Conservation (phyloP, 345 rosid species). For the Aegle marmelos region DNA sequence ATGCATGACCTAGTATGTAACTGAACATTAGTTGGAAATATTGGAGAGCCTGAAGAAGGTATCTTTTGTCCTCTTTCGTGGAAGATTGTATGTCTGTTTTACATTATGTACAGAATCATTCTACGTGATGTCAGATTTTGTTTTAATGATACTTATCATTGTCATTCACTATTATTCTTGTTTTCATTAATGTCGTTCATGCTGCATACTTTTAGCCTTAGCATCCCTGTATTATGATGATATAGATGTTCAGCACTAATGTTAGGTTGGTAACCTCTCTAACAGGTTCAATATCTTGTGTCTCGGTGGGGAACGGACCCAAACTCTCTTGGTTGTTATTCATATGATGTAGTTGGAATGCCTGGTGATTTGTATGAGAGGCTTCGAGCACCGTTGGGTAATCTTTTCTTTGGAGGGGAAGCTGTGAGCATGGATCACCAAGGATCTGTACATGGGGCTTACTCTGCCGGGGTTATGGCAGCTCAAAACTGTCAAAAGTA, state of each 20-base stretch:
- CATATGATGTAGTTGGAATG: constrained; percentile 77
- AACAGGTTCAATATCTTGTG: constrained; percentile 67
- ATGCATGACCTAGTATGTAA: too few relatives aligned
- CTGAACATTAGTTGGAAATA: too few relatives aligned
- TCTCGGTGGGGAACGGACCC: constrained; percentile 82
- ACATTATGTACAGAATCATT: too few relatives aligned
- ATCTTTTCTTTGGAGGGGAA: constrained; percentile 85
- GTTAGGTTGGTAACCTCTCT: not conserved
- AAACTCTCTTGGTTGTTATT: constrained; percentile 76
- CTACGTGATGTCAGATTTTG: too few relatives aligned
- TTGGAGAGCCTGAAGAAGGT: too few relatives aligned
- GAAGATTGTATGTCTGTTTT: too few relatives aligned
- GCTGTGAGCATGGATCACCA: constrained; percentile 78
- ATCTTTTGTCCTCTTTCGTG: too few relatives aligned
- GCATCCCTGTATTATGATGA: not conserved
- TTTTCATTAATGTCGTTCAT: not conserved
- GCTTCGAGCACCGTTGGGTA: constrained; percentile 62
- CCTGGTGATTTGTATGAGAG: constrained; percentile 61
- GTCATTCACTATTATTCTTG: not conserved
- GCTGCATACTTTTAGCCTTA: not conserved
- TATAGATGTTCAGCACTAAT: not conserved
- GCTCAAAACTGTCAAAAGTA: constrained; percentile 64
- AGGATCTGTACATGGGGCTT: constrained; percentile 91
- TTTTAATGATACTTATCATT: not conserved
- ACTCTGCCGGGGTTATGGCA: constrained; percentile 66